Base-by-base conservation (phyloP, 2,329 filamentous ascomycete species). In the Botrytis sinoallii region DNA sequence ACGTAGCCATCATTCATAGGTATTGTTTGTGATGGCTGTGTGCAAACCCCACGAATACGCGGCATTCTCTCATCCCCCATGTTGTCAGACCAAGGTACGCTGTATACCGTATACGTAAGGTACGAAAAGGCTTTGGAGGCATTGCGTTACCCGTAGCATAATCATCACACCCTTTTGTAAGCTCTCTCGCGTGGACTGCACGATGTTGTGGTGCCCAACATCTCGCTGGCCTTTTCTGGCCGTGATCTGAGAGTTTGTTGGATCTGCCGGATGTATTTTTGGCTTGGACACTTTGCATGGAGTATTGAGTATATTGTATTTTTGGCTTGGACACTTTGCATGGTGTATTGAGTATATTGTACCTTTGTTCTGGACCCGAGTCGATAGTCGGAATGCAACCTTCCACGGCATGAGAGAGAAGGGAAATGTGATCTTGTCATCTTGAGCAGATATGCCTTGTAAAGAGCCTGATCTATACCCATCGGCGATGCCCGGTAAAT, bases 41-140 rank as follows among this genome's bases (percentile, higher is more conserved):
- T 68, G 61, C 40, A 72, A 60, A 72, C 70, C 70, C 63, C 52
- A 72, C 48, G 70, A 68, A 72, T 68, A 48, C 61, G 70, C 60
- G 60, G 46, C 70, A 71, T 57, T 25, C 42, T 25, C n/a, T n/a
- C 46, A 65, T 65, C 25, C 35, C 46, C 60, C 35, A 72, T 67
- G 70, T n/a, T 67, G 61, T 72, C 48, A 67, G 25, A 68, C 63
- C 6, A 52, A 57, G 20, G 22, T 42, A 55, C 48, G 18, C 46
- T 42, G 10, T 55, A 66, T 59, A 68, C 70, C 32, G 10, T 42
- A 57, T 59, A 72, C 63, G 63, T 48, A 68, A 72, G 70, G 70
- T 68, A 72, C 70, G 63, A 60, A 40, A 68, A 68, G 52, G 63
- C 52, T 68, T 44, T 68, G 40, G 61, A 16, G 48, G 35, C 35